Evolutionary conservation across 2,329 filamentous ascomycete species (phyloP).

Genomic region (Clonostachys rosea): DNA sequence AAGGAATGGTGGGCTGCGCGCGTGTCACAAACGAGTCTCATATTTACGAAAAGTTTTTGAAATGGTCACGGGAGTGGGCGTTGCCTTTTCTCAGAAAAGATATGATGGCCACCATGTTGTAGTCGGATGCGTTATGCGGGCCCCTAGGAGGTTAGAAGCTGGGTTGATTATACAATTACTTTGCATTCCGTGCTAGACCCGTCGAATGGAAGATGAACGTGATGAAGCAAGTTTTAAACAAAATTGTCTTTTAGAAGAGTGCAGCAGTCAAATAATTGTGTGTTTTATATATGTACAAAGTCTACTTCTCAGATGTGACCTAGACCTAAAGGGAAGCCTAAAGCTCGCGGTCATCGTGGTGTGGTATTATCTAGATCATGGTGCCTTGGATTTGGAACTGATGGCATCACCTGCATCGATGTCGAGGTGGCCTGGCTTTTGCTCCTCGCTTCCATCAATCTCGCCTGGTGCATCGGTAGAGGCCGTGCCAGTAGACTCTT

Average conservation of each 20-base stretch:
- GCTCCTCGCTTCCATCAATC: background rate
- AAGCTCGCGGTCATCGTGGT: background rate
- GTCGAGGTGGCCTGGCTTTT: too few species aligned
- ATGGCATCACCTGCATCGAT: too few species aligned
- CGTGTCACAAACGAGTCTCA: conserved; percentile 45
- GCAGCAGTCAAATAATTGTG: background rate
- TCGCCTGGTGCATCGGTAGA: background rate
- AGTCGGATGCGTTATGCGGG: conserved; percentile 42
- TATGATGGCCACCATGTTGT: conserved; percentile 43
- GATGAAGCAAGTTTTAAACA: background rate
- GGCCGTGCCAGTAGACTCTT: conserved; percentile 28
- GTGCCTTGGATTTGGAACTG: background rate
- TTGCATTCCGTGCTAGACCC: conserved; percentile 31
- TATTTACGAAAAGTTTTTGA: conserved; percentile 55
- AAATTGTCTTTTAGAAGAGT: background rate
- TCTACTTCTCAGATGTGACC: too few species aligned
- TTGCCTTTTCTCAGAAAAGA: conserved; percentile 40
- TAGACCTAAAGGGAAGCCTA: too few species aligned
- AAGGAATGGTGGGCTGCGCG: conserved; percentile 37
- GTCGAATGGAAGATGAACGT: conserved; percentile 16
- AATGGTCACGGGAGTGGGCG: conserved; percentile 47
- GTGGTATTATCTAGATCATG: background rate
- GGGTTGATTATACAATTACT: conserved; percentile 54
- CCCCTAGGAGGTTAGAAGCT: conserved; percentile 41
- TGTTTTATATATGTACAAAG: too few species aligned